Base-by-base conservation (phyloP, 179 eudicot species). In the Sideroxylon spinosum region DNA sequence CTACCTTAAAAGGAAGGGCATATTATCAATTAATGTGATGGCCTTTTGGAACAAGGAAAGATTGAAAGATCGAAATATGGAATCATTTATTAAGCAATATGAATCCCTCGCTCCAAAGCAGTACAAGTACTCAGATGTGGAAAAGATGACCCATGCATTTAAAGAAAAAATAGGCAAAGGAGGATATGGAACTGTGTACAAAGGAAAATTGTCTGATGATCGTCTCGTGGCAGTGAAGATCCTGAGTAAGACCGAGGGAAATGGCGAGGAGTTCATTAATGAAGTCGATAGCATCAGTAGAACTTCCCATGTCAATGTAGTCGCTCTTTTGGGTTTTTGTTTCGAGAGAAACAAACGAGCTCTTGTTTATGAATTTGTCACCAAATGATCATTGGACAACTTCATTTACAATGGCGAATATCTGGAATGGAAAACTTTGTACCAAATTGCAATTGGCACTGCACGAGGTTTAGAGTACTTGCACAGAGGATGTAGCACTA, bases 401-500 rank as follows among this genome's bases (percentile, higher is more conserved):
- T 63, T 63, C 67, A 63, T 63, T 22, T 11, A 25, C 32, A 63
- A 23, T 3, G 32, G 11, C 1, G 67, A 63, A 25, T 63, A 32
- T 25, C 32, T 8, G 23, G 23, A 52, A 52, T 52, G 56, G 56
- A 82, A 74, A 37, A 80, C 67, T 16, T 9, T 86, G 20, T 84
- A 78, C 37, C 61, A 86, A 17, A 84, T 86, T 12, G 86, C 88
- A 17, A 28, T 83, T 49, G 87, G 87, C 3, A 78, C 74, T 60
- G 85, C 89, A 60, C 81, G 84, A 76, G 87, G 85, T 64, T 75
- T 84, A 6, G 86, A 78, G 80, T 86, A 81, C 65, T 74, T 79
- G 28, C 90, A 87, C 78, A 76, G 87, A 77, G 88, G 88, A 25
- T 86, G 88, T 65, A 81, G 75, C 80, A 86, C 83, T 13, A 81